Evolutionary conservation across 257 asterid genomes (phyloP), one percentile per base, ranked within the genome.

Genomic region (Euphrasia confusa): DNA sequence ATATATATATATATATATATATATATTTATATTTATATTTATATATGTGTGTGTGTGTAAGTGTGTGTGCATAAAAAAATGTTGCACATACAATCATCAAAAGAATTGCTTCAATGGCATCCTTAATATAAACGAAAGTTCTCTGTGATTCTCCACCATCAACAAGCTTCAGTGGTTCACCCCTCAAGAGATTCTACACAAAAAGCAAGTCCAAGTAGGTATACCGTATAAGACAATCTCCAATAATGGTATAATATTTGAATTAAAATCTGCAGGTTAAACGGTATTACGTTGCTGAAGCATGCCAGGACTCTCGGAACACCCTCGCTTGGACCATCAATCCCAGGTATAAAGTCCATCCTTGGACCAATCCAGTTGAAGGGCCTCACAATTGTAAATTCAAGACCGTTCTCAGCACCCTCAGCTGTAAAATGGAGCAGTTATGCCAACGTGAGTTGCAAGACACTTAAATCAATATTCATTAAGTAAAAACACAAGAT

Each of bases 361-460:
- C 98, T 82, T 63, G 98, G 98, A 64, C 98, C 98, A 77, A 91
- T 91, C 98, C 98, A 91, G 78, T 91, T 91, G 76, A 91, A 91
- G 62, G 98, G 98, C 76, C 98, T 82, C 71, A 91, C 98, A 68
- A 91, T 91, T 54, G 96, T 81, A 70, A 91, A 91, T 27, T 88
- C 95, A 57, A 91, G 95, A 60, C 94, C 96, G 57, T 88, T 91
- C 80, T 91, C 98, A n/a, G 98, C 96, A 61, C 96, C 98, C 92
- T 91, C 98, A 47, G 98, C 98, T 91, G 85, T 68, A 74, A 74
- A 61, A 63, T 44, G 33, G 55, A 49, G 54, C 33, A 39, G 17
- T 68, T 37, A 66, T 10, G 17, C 58, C 57, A 69, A 64, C 32
- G 13, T 45, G 14, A 26, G 57, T 8, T 6, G 52, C 57, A 37